A percentile compares a stretch with the other conserved stretches of the same genome.
Conservation (phyloP, 768 basidiomycete species). For the Boletus speciosus region DNA sequence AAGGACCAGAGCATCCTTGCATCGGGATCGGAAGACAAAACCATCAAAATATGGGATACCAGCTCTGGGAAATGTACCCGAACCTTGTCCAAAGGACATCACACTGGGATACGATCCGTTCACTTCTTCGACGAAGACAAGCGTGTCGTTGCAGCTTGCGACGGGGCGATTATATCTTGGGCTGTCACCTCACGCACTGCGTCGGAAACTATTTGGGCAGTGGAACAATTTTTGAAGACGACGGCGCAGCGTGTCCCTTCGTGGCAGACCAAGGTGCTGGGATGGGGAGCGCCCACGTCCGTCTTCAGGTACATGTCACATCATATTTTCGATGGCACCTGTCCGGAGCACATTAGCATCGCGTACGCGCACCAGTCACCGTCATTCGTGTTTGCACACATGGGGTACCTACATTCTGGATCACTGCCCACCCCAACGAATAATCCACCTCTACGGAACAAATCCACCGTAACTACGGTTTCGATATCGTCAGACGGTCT, state of each 20-base stretch:
- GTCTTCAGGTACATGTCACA: neutral
- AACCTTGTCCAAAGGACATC: conserved; percentile 13
- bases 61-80: conserved; percentile 10
- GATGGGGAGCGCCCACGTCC: conserved; percentile 3
- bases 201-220: neutral
- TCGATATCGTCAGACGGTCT: conserved; percentile 22
- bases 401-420: neutral
- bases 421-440: neutral
- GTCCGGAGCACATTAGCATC: neutral
- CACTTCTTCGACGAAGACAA: conserved; percentile 13
- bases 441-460: neutral
- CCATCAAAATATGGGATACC: conserved; percentile 24
- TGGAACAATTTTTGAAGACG: neutral
- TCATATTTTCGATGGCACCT: neutral
- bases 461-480: neutral
- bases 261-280: conserved; percentile 5
- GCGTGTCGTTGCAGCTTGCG: conserved; percentile 3
- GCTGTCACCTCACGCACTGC: conserved; percentile 2
- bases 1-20: conserved; percentile 12
- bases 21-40: conserved; percentile 25
- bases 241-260: neutral
- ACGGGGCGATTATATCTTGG: conserved; percentile 11
- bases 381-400: conserved; percentile 1
- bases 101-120: conserved; percentile 10
- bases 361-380: conserved; percentile 4